phyloP scores from a whole-genome alignment of 2,329 filamentous ascomycete species.

The Aspergillus novofumigatus region DNA sequence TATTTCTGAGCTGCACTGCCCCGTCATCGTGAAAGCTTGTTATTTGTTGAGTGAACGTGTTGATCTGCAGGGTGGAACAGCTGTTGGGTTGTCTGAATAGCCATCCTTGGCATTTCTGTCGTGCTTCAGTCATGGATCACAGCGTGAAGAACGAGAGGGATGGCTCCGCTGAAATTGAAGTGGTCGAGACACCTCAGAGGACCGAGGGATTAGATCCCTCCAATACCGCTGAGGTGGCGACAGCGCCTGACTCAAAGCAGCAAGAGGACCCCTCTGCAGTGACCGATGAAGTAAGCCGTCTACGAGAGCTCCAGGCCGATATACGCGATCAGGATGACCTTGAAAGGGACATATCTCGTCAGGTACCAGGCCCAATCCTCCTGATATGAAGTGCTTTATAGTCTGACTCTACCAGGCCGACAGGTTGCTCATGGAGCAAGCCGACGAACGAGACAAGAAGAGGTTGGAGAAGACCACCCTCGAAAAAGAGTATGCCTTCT shows the following conservation, averaged over 20 bases:
- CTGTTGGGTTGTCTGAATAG: neutral
- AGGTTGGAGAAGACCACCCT: slow-evolving; percentile 55
- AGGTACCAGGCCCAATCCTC: slow-evolving; percentile 32
- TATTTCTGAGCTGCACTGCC: neutral
- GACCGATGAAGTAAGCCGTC: slow-evolving; percentile 55
- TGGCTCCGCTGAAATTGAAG: neutral
- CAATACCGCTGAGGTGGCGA: neutral
- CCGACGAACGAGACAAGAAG: slow-evolving; percentile 60
- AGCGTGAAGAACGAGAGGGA: neutral
- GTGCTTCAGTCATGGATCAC: neutral
- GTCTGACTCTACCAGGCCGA: slow-evolving; percentile 46
- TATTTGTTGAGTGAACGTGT: neutral
- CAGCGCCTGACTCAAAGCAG: neutral
- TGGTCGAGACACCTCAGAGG: neutral
- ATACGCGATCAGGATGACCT: slow-evolving; percentile 85
- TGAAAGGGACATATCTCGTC: slow-evolving; percentile 74
- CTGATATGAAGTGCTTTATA: neutral
- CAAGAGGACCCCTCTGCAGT: slow-evolving; percentile 2
- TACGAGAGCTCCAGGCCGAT: slow-evolving; percentile 61
- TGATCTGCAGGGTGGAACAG: neutral
- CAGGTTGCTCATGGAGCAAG: slow-evolving; percentile 57
- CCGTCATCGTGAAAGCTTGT: neutral
- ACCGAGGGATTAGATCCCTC: neutral
- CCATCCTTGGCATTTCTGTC: neutral
- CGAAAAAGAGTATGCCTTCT: slow-evolving; percentile 41